Percentiles rank a stretch among this genome's conserved stretches.
Evolutionary conservation across 2,329 filamentous ascomycete species (phyloP).

Genomic region (Ceratocystis cubensis): DNA sequence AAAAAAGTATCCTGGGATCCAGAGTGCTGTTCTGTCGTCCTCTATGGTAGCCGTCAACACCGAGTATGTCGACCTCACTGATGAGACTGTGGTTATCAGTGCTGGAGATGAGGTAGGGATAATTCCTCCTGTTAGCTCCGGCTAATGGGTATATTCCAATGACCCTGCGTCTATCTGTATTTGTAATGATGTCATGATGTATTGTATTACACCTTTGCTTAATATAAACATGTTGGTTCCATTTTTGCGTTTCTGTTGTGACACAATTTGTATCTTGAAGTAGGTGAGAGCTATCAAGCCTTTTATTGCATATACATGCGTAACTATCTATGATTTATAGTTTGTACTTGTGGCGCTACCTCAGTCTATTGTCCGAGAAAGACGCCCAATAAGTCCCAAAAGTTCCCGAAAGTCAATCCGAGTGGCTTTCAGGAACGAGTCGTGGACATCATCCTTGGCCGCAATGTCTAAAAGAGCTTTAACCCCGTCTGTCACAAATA

Average conservation of each 20-base stretch:
- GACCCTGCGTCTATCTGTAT: background rate
- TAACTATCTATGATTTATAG: background rate
- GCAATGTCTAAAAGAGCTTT: conserved; percentile 2
- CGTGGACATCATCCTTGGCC: background rate
- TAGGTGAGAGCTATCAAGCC: background rate
- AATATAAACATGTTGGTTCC: background rate
- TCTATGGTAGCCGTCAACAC: conserved; percentile 71
- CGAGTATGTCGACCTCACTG: conserved; percentile 61
- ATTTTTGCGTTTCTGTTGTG: background rate
- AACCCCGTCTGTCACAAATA: background rate
- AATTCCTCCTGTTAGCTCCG: conserved; percentile 79
- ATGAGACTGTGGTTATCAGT: conserved; percentile 42
- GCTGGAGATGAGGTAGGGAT: conserved; percentile 75
- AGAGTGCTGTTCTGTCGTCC: conserved; percentile 52
- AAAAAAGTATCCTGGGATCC: conserved; percentile 56
- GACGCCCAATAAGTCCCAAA: conserved; percentile 1
- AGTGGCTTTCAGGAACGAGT: background rate
- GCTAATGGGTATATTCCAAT: conserved; percentile 32
- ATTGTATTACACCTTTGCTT: background rate
- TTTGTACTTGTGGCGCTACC: background rate
- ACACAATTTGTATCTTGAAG: background rate
- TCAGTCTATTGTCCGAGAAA: background rate
- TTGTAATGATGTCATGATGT: conserved; percentile 4
- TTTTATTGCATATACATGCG: too few relatives aligned
- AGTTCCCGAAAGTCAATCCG: background rate